phyloP scores from a whole-genome alignment of 352 stramenopile species.

The Globisporangium irregulare region DNA sequence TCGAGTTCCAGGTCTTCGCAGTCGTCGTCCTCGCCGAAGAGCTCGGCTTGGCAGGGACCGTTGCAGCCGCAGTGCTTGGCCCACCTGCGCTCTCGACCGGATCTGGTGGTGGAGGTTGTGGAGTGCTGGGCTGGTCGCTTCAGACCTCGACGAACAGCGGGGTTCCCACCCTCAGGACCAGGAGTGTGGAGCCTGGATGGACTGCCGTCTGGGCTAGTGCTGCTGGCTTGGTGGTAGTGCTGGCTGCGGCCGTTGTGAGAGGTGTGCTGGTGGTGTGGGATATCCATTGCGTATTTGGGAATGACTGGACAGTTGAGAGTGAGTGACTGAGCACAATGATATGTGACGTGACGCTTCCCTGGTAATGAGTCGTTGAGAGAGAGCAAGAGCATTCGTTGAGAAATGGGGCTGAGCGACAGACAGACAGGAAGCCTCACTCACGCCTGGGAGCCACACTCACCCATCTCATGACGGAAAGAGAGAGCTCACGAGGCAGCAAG shows the following conservation, averaged over 20 bases:
- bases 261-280: neutral
- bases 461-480: neutral
- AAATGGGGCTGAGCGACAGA: neutral
- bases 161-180: neutral
- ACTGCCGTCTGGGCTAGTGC: neutral
- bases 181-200: neutral
- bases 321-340: neutral
- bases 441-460: neutral
- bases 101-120: neutral
- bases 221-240: neutral
- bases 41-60: constrained; percentile 2
- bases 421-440: neutral
- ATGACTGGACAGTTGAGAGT: neutral
- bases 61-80: constrained; percentile 14
- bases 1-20: constrained; percentile 4
- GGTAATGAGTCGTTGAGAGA: constrained; percentile 1
- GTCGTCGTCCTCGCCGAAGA: constrained; percentile 10
- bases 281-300: neutral
- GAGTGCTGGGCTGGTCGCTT: constrained; percentile 6
- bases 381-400: neutral
- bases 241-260: neutral
- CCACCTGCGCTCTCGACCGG: constrained; percentile 3
- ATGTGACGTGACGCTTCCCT: neutral
- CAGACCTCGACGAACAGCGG: neutral
- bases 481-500: neutral